Conservation (phyloP, 805 yeast genomes). For the Saturnispora besseyi region DNA sequence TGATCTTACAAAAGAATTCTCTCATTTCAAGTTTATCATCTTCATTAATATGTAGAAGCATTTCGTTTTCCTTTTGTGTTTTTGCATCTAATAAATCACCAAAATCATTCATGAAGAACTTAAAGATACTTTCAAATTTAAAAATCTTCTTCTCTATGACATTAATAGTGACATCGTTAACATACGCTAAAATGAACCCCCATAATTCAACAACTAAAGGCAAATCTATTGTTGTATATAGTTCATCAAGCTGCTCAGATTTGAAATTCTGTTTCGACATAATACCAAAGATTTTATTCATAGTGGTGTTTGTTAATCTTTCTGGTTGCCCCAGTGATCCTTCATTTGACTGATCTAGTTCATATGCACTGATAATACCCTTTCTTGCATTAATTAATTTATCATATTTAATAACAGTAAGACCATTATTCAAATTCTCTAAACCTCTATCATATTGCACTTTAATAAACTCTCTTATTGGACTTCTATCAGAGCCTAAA, state of each 20-base stretch:
- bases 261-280: constrained; percentile 13
- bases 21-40: constrained; percentile 35
- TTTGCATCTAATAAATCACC: constrained; percentile 1
- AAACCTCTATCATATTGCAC: constrained; percentile 37
- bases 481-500: constrained; percentile 53
- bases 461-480: constrained; percentile 54
- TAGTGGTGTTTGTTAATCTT: constrained; percentile 20
- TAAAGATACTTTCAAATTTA: constrained; percentile 46
- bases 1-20: constrained; percentile 20
- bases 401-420: constrained; percentile 33
- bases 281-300: constrained; percentile 19
- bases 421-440: constrained; percentile 30
- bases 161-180: constrained; percentile 27
- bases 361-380: constrained; percentile 31
- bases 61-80: constrained; percentile 22
- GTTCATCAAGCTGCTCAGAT: constrained; percentile 28
- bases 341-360: constrained; percentile 7
- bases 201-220: constrained; percentile 51
- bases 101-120: constrained; percentile 42
- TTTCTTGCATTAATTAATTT: constrained; percentile 34
- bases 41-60: constrained; percentile 33
- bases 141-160: constrained; percentile 33
- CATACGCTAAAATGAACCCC: constrained; percentile 38
- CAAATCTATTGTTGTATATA: constrained; percentile 32
- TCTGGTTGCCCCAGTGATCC: constrained; percentile 9